Evolutionary conservation across 2,329 filamentous ascomycete genomes (phyloP), one percentile per base, ranked within the genome.

Genomic region (Fusarium phyllophilum): DNA sequence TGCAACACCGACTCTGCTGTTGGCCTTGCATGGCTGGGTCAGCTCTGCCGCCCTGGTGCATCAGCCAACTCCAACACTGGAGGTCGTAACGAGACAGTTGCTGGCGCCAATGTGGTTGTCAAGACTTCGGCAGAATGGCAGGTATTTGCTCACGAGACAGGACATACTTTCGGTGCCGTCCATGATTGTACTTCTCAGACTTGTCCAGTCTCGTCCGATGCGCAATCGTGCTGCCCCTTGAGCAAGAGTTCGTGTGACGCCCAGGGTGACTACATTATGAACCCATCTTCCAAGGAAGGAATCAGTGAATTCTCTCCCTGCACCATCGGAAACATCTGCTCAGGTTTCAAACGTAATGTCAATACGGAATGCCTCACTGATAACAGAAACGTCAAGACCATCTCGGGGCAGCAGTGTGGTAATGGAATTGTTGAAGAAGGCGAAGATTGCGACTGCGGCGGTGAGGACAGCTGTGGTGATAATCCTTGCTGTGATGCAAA

Each of bases 371-470:
- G 96, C 81, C 85, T 99, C 48, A 92, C 90, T n/a, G 91, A 94
- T 81, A 99, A 99, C 85, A 91, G 89, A 76, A 91, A 93, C 73
- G 91, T 99, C 52, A 88, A 89, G 38, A 96, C 93, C 34, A 94
- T 97, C 76, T 92, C 91, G 0, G 94, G 93, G 62, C 92, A 92
- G 76, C 92, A 95, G 80, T 99, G 96, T 82, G 96, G 96, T 66
- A 99, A 99, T 82, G 96, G 96, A 61, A 98, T 99, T 74, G 96
- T 99, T 57, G 96, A 98, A 83, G 86, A 89, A 24, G 96, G 94
- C 72, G 96, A 99, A 83, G 93, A 99, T 60, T 99, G 96, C 83
- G 96, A 99, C 83, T 99, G 96, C 79, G 96, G 96, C 71, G 96
- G 96, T 62, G 84, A 86, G 20, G 83, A 85, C 20, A 89, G 89